These are phyloP conservation scores for Starmerella lactis-condensi DNA, from an alignment of 805 yeast genomes.

Conservation along the genomic window DNA sequence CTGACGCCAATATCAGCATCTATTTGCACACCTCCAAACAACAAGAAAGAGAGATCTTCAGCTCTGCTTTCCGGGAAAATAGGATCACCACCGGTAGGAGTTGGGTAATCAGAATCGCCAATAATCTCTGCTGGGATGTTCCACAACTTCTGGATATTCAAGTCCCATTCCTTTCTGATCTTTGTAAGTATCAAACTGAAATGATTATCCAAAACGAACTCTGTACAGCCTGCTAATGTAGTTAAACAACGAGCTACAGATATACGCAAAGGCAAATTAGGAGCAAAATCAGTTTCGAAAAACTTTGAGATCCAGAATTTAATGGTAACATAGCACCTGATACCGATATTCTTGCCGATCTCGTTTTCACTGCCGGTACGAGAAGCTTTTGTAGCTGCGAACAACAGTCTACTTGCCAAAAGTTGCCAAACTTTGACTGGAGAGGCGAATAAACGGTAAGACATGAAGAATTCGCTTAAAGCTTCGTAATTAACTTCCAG, in stretches of 20 bases:
- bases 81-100: slow-evolving; percentile 21
- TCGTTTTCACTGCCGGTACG: slow-evolving; percentile 16
- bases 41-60: slow-evolving; percentile 4
- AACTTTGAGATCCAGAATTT: slow-evolving; percentile 84
- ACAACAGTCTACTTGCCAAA: slow-evolving; percentile 44
- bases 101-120: slow-evolving; percentile 15
- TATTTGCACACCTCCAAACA: slow-evolving; percentile 18
- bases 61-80: slow-evolving; percentile 1
- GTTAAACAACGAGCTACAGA: slow-evolving; percentile 9
- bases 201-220: slow-evolving; percentile 15
- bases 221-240: slow-evolving; percentile 16
- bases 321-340: slow-evolving; percentile 69
- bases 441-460: slow-evolving; percentile 54
- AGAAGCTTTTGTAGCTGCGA: slow-evolving; percentile 38
- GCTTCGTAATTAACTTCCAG: slow-evolving; percentile 56
- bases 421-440: slow-evolving; percentile 41
- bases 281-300: slow-evolving; percentile 65
- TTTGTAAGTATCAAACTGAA: slow-evolving; percentile 26
- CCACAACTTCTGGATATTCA: slow-evolving; percentile 23
- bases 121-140: slow-evolving; percentile 10
- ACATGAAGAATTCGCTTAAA: slow-evolving; percentile 69
- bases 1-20: slow-evolving; percentile 15
- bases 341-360: slow-evolving; percentile 37
- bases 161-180: slow-evolving; percentile 34
- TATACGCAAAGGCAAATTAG: slow-evolving; percentile 30